Percentiles rank a stretch among this genome's conserved stretches.
These are phyloP conservation scores for Blastobotrys robertii DNA, from an alignment of 805 yeast genomes.

Conservation along the genomic window DNA sequence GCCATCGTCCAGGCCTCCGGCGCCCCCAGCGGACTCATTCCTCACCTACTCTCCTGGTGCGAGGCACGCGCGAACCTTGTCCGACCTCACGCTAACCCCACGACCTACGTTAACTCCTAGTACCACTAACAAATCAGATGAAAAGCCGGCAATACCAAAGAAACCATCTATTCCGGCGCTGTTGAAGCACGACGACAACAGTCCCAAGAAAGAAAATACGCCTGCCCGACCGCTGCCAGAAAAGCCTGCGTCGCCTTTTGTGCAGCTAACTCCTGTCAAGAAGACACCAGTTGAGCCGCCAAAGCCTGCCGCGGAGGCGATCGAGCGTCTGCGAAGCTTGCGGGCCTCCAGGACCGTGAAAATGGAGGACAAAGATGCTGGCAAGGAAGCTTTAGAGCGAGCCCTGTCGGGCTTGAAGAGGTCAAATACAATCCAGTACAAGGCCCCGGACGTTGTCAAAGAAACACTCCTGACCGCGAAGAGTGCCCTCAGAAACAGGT, in stretches of 20 bases:
- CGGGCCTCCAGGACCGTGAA: slow-evolving; percentile 12
- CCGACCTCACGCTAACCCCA: too few relatives aligned
- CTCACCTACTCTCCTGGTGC: not conserved
- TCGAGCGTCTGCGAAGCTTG: slow-evolving; percentile 11
- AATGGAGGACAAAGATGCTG: slow-evolving; percentile 9
- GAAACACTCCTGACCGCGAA: slow-evolving; percentile 13
- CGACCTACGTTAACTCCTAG: too few relatives aligned
- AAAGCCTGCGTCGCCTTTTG: not conserved
- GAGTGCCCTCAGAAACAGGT: slow-evolving; percentile 4
- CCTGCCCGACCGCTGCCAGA: not conserved
- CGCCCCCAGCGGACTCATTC: not conserved
- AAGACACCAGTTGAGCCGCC: slow-evolving; percentile 3
- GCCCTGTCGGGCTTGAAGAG: slow-evolving; percentile 14
- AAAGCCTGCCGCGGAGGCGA: slow-evolving; percentile 13
- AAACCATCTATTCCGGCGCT: too few relatives aligned
- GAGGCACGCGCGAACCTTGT: too few relatives aligned
- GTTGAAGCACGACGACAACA: too few relatives aligned
- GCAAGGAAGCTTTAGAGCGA: slow-evolving; percentile 11
- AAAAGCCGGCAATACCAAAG: too few relatives aligned
- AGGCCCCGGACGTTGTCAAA: slow-evolving; percentile 14
- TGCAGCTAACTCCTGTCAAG: not conserved
- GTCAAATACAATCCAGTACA: slow-evolving; percentile 14
- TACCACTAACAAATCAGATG: too few relatives aligned
- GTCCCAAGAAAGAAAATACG: too few relatives aligned
- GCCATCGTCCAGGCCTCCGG: not conserved